Evolutionary conservation across 2,329 filamentous ascomycete species (phyloP).

Genomic region (Ophidiomyces ophidiicola): DNA sequence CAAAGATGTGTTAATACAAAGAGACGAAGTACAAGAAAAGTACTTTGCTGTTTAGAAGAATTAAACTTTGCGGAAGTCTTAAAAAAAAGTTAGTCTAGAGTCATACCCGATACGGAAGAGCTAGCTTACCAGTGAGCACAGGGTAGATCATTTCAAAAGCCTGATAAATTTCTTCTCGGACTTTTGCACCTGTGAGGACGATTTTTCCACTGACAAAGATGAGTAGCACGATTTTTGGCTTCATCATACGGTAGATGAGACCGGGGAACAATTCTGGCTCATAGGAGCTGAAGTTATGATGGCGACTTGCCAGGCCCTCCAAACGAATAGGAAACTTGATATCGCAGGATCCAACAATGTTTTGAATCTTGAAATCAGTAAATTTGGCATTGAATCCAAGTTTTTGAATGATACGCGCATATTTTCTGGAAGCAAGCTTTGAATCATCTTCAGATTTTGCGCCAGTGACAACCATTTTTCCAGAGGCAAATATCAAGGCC

Average conservation of each 20-base stretch:
- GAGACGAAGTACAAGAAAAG: slow-evolving; percentile 5
- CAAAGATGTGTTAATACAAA: slow-evolving; percentile 24
- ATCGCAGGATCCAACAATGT: slow-evolving; percentile 96
- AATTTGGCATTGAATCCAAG: slow-evolving; percentile 99
- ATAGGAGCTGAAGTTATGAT: slow-evolving; percentile 99
- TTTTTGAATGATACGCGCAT: slow-evolving; percentile 98
- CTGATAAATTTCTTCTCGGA: slow-evolving; percentile 95
- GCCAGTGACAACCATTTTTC: slow-evolving; percentile 99
- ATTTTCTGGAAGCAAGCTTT: slow-evolving; percentile 92
- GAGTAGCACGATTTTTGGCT: slow-evolving; percentile 94
- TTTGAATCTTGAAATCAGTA: slow-evolving; percentile 99
- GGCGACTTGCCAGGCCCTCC: slow-evolving; percentile 86
- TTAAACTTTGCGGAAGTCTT: slow-evolving; percentile 54
- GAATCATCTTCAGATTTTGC: slow-evolving; percentile 97
- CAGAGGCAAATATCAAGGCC: slow-evolving; percentile 90
- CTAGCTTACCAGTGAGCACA: slow-evolving; percentile 64
- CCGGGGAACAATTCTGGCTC: slow-evolving; percentile 97
- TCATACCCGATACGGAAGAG: not conserved
- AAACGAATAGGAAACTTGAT: slow-evolving; percentile 99
- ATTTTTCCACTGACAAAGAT: slow-evolving; percentile 99
- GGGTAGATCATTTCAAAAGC: slow-evolving; percentile 96
- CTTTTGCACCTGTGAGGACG: slow-evolving; percentile 91
- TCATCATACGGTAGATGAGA: slow-evolving; percentile 99
- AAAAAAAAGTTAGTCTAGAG: slow-evolving; percentile 17
- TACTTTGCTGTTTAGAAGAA: slow-evolving; percentile 4